Base-by-base conservation (phyloP, 495 filamentous ascomycete species). In the Arthonia radiata region DNA sequence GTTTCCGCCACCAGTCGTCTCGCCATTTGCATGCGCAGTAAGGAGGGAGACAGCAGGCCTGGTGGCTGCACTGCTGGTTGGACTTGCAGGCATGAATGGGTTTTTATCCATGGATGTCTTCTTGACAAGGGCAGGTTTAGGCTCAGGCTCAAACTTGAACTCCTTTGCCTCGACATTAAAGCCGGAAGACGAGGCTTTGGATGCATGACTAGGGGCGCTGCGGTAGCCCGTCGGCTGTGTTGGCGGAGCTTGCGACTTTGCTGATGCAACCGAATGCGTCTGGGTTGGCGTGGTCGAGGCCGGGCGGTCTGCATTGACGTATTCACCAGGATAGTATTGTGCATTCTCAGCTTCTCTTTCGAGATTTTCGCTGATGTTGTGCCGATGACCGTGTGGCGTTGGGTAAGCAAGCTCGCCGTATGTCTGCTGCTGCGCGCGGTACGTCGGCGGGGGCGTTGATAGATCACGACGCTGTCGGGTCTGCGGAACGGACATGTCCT, bases 141-240 rank as follows among this genome's bases (percentile, higher is more conserved):
- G 42, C 11, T 49, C 47, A 18, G 57, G 48, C 4, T 37, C 69
- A 43, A 74, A 73, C 35, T 67, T 77, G 46, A 93, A 93, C 38
- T 82, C 79, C 26, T 74, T 71, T 0, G 86, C 83, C 29, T 66
- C 68, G 21, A 81, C 77, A 35, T 97, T 93, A 25, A 92, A 53
- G 31, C 67, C 77, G 0, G 78, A 81, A 12, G 63, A 52, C 2
- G 73, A 80, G 15, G 65, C 32, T 41, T 68, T 71, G 31, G 68
- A 64, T 19, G 48, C 54, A 40, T 74, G 71, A 34, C 50, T 59
- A 24, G 37, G 33, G 26, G 33, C 52, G 15, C 49, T 49, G 31
- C 46, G 50, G 32, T 42, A 34, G 25, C 32, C 31, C 13, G 30
- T 28, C 6, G 33, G 32, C 8, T 26, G 26, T 11, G 37, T 26